These are phyloP conservation scores for Mytilinidion resinicola DNA, from an alignment of 495 filamentous ascomycete species.

Conservation along the genomic window DNA sequence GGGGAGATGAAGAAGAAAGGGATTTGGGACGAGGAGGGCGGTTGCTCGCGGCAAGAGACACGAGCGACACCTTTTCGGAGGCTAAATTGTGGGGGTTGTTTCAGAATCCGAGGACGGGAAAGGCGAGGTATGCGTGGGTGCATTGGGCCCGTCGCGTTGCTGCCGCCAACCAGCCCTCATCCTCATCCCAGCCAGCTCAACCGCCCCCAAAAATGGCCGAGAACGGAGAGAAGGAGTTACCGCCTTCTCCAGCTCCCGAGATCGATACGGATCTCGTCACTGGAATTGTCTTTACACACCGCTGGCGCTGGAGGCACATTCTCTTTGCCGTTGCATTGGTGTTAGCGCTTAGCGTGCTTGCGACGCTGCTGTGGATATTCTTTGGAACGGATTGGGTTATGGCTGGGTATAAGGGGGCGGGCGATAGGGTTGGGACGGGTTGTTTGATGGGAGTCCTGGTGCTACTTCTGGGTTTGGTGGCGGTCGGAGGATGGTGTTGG, in stretches of 20 bases:
- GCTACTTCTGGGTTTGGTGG: conserved; percentile 3
- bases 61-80: conserved; percentile 9
- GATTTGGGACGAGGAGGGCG: neutral
- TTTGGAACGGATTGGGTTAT: conserved; percentile 7
- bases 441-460: conserved; percentile 9
- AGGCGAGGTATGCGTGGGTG: conserved; percentile 23
- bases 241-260: neutral
- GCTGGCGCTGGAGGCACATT: conserved; percentile 4
- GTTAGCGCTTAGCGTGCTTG: conserved; percentile 2
- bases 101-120: conserved; percentile 1
- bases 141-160: conserved; percentile 13
- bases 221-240: too few relatives aligned
- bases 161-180: neutral
- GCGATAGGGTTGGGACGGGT: conserved; percentile 8
- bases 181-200: neutral
- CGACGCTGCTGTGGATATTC: conserved; percentile 19
- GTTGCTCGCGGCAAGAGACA: neutral
- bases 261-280: neutral
- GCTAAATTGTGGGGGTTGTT: conserved; percentile 10
- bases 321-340: neutral
- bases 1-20: neutral
- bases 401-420: neutral
- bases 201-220: neutral
- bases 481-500: neutral
- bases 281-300: conserved; percentile 14